Base-by-base conservation (phyloP, 129 eudicot species). In the Mikania micrantha region DNA sequence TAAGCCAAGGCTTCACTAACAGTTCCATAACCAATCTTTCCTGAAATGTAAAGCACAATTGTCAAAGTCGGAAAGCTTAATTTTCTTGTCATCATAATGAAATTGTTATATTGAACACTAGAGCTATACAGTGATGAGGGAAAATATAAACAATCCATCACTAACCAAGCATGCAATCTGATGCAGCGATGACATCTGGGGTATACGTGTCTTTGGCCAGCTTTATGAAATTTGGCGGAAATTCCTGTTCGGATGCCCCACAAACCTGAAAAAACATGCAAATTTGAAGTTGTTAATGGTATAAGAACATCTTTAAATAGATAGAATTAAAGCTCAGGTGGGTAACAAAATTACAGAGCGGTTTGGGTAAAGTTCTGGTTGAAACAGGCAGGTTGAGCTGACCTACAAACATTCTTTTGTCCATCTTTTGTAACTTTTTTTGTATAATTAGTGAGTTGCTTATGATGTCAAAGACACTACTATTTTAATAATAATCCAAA, bases 101-200 rank as follows among this genome's bases (percentile, higher is more conserved):
- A 41, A 38, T 48, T 58, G 28, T 64, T 41, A 9, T 2, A 21
- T 20, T 15, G 27, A 48, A 0, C 72, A 28, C 58, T 28, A 45
- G 54, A 56, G 5, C 17, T 4, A 35, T 60, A 25, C 41, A 4
- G n/a, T 31, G 25, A 28, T 19, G 47, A 42, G 16, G 21, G 2
- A 28, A 19, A 61, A 15, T 70, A 44, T 48, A 28, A n/a, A 68
- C 12, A 48, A 20, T 32, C 17, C 31, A 59, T 72, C 64, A 79
- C 95, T 81, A 15, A 93, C 99, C 99, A 72, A 93, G 99, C 99
- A 93, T 93, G 84, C 99, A 93, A 65, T 93, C 99, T 35, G 93
- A 93, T 76, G 96, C 99, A 44, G 99, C 99, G 73, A 93, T 93
- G 41, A 93, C 66, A 76, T 93, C 99, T 34, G 99, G 99, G 39